These are phyloP conservation scores for Gynostemma pentaphyllum DNA, from an alignment of 306 rosid genomes.

Conservation along the genomic window DNA sequence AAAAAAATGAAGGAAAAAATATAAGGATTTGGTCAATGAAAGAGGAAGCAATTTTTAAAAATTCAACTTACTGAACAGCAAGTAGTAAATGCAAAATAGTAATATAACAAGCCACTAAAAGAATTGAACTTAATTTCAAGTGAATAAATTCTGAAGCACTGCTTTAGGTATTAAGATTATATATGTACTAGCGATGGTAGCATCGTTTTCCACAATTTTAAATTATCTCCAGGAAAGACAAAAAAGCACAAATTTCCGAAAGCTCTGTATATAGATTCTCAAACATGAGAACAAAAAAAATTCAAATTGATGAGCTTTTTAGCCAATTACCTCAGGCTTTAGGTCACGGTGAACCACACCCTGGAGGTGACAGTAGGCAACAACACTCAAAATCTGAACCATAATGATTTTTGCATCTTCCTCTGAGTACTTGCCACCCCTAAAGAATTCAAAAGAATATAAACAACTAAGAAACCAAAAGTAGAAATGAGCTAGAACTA, in stretches of 20 bases:
- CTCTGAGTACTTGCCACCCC: conserved; percentile 62
- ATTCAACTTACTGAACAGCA: too few species aligned
- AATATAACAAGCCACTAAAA: background rate
- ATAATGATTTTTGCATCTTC: conserved; percentile 33
- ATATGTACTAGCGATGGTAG: background rate
- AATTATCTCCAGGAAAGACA: background rate
- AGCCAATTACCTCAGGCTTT: conserved; percentile 58
- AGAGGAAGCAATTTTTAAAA: too few species aligned
- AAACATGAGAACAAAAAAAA: background rate
- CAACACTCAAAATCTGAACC: conserved; percentile 30
- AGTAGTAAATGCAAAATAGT: background rate
- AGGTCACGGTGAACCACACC: conserved; percentile 48
- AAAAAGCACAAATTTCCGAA: background rate
- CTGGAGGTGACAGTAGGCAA: conserved; percentile 33
- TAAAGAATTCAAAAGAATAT: conserved; percentile 19
- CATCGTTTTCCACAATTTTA: background rate
- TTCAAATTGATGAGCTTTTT: background rate
- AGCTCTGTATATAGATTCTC: background rate
- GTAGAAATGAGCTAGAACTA: background rate
- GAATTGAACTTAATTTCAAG: background rate
- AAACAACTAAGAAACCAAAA: background rate
- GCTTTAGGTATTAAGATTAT: background rate
- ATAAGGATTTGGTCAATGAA: too few species aligned
- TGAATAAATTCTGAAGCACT: background rate
- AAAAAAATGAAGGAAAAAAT: too few species aligned